phyloP scores from a whole-genome alignment of 257 asterid species.

The Plantago elongata region DNA sequence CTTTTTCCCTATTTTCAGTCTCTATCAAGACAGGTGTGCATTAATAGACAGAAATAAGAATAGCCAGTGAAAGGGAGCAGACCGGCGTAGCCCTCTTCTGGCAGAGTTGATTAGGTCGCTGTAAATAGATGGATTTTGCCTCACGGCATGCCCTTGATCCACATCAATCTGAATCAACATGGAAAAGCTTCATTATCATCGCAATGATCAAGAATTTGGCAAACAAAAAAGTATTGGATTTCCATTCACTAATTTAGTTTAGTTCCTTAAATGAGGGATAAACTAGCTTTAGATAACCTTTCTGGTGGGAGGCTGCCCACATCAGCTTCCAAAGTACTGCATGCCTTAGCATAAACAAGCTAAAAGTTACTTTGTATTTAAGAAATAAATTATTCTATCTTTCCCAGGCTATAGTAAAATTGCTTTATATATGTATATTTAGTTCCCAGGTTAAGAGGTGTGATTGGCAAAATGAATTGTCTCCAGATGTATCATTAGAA shows the following conservation, averaged over 20 bases:
- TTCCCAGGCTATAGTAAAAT: too few species aligned
- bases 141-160: constrained; percentile 40
- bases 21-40: too few species aligned
- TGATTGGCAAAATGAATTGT: too few species aligned
- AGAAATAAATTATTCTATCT: too few species aligned
- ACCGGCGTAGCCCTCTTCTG: constrained; percentile 79
- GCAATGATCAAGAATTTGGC: constrained; percentile 7
- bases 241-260: constrained; percentile 18
- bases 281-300: not conserved
- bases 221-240: constrained; percentile 7
- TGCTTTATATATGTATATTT: too few species aligned
- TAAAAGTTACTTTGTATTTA: too few species aligned
- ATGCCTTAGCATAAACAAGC: too few species aligned
- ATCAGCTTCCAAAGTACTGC: too few species aligned
- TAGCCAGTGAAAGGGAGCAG: constrained; percentile 27
- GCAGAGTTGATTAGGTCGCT: constrained; percentile 46
- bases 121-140: constrained; percentile 52
- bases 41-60: constrained; percentile 13
- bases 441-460: too few species aligned
- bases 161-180: constrained; percentile 57
- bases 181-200: constrained; percentile 17
- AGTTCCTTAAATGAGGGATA: constrained; percentile 8
- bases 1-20: too few species aligned
- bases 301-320: too few species aligned
- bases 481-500: too few species aligned